Evolutionary conservation across 495 filamentous ascomycete genomes (phyloP).

Genomic region (Xylaria acuta): DNA sequence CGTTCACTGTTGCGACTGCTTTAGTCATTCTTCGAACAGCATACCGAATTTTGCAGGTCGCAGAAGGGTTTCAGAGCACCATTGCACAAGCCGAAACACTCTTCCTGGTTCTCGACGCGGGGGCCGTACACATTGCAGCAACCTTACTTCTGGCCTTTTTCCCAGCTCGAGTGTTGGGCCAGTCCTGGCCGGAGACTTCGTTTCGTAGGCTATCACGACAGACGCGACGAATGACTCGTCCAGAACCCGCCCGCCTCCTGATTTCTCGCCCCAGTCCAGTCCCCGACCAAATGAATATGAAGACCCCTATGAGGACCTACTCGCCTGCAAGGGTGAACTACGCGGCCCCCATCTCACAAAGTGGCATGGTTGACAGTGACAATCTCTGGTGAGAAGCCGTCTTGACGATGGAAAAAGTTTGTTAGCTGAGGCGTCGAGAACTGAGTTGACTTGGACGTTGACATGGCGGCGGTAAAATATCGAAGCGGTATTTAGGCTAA

Average conservation of each 20-base stretch:
- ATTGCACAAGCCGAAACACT: conserved; percentile 36
- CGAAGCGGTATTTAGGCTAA: background rate
- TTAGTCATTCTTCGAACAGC: conserved; percentile 45
- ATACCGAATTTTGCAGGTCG: conserved; percentile 38
- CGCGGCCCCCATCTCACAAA: conserved; percentile 15
- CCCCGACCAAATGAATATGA: conserved; percentile 16
- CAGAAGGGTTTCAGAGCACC: conserved; percentile 32
- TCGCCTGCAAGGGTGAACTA: conserved; percentile 25
- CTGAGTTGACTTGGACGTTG: background rate
- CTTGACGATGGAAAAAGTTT: background rate
- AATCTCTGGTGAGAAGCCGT: conserved; percentile 33
- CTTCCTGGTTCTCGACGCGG: conserved; percentile 47
- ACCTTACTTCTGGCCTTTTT: conserved; percentile 40
- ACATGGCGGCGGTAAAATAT: background rate
- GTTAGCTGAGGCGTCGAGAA: background rate
- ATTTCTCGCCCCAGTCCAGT: conserved; percentile 22
- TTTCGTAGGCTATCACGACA: conserved; percentile 19
- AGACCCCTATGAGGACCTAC: conserved; percentile 10
- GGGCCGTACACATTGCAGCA: conserved; percentile 42
- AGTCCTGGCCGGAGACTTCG: conserved; percentile 18
- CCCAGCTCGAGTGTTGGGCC: conserved; percentile 31
- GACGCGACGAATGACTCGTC: conserved; percentile 25
- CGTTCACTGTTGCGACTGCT: conserved; percentile 35
- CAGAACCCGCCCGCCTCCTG: conserved; percentile 23
- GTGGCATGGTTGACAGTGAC: conserved; percentile 34